Conservation (phyloP, 129 eudicot species). For the Oenanthe sinensis region DNA sequence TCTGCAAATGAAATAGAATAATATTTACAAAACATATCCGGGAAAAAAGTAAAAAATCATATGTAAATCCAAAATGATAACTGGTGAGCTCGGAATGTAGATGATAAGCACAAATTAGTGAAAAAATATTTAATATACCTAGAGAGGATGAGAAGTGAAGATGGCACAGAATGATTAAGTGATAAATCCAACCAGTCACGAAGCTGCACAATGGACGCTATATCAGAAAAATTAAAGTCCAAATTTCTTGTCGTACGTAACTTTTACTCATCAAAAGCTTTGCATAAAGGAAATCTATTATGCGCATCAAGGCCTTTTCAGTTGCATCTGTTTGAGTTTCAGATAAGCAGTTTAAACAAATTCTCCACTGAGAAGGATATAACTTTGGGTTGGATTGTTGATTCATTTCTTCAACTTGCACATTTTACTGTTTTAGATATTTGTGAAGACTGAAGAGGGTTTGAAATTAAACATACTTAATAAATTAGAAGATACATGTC, state of each 20-base stretch:
- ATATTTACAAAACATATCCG: neutral
- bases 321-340: neutral
- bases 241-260: neutral
- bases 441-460: neutral
- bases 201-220: slow-evolving; percentile 48
- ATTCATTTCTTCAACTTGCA: neutral
- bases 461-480: neutral
- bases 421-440: neutral
- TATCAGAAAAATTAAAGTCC: neutral
- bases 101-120: neutral
- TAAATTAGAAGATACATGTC: neutral
- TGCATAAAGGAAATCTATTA: neutral
- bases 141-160: slow-evolving; percentile 93
- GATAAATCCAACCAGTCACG: slow-evolving; percentile 96
- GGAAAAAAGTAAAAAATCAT: neutral
- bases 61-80: neutral
- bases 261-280: neutral
- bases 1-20: slow-evolving; percentile 29
- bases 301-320: neutral
- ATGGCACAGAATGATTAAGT: slow-evolving; percentile 93
- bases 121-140: slow-evolving; percentile 39
- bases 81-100: neutral
- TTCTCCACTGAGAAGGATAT: neutral
- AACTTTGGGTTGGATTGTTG: neutral
- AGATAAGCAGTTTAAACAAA: neutral